phyloP scores from a whole-genome alignment of 2,329 filamentous ascomycete genomes.

The Pestalotiopsis sp. region DNA sequence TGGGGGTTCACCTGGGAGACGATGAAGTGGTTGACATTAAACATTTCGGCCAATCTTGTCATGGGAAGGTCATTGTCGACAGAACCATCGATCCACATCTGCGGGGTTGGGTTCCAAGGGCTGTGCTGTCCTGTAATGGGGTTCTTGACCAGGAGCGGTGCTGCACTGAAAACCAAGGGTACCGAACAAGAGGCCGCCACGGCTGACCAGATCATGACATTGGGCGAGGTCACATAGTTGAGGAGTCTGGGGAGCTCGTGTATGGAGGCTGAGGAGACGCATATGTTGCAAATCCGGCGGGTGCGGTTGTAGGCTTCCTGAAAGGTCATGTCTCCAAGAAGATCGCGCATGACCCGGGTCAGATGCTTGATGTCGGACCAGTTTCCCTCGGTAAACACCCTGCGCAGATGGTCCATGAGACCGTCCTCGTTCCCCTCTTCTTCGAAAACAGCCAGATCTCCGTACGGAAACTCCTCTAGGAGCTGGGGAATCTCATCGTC shows the following conservation, averaged over 20 bases:
- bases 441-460: constrained; percentile 82
- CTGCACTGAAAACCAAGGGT: constrained; percentile 80
- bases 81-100: constrained; percentile 91
- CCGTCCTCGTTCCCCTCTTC: constrained; percentile 60
- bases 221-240: constrained; percentile 91
- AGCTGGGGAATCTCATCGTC: constrained; percentile 77
- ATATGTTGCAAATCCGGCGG: constrained; percentile 88
- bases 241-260: constrained; percentile 85
- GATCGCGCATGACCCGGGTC: constrained; percentile 74
- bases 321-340: constrained; percentile 90
- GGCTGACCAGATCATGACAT: constrained; percentile 95
- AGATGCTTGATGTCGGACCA: constrained; percentile 86
- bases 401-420: constrained; percentile 67
- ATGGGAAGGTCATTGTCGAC: constrained; percentile 94
- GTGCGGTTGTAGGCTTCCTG: constrained; percentile 97
- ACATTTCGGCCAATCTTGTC: constrained; percentile 88
- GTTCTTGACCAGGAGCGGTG: constrained; percentile 81
- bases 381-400: constrained; percentile 78
- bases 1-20: constrained; percentile 97
- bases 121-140: constrained; percentile 74
- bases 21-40: constrained; percentile 98
- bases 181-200: constrained; percentile 96
- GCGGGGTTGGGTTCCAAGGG: constrained; percentile 84
- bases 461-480: constrained; percentile 71
- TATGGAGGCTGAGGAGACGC: constrained; percentile 83